These are phyloP conservation scores for Ganoderma sinense DNA, from an alignment of 1,284 basidiomycete genomes.

Conservation along the genomic window DNA sequence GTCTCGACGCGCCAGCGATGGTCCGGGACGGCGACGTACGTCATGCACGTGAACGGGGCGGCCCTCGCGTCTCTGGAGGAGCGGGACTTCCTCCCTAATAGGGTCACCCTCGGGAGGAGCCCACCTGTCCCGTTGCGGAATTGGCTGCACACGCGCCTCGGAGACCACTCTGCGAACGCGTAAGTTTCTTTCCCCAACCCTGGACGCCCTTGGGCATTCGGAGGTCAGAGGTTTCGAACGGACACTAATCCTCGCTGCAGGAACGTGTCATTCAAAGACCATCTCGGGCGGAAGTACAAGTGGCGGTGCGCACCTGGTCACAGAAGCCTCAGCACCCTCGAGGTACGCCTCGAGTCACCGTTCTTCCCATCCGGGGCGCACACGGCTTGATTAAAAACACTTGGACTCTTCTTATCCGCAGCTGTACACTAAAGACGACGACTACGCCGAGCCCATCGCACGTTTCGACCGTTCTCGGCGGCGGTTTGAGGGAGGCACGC, in stretches of 20 bases:
- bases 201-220: background rate
- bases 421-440: constrained; percentile 3
- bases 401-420: background rate
- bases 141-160: constrained; percentile 51
- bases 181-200: background rate
- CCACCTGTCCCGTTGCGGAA: constrained; percentile 34
- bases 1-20: constrained; percentile 44
- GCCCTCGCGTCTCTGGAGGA: constrained; percentile 33
- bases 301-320: constrained; percentile 38
- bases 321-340: background rate
- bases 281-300: constrained; percentile 43
- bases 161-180: constrained; percentile 34
- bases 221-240: too few species aligned
- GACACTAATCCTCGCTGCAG: background rate
- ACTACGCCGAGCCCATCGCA: background rate
- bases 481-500: background rate
- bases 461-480: background rate
- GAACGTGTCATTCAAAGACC: constrained; percentile 39
- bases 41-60: constrained; percentile 37
- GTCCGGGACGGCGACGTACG: constrained; percentile 41
- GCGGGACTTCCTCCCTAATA: constrained; percentile 32
- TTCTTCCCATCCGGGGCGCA: background rate
- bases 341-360: background rate
- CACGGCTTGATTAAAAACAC: background rate
- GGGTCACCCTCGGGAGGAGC: constrained; percentile 23